Evolutionary conservation across 2,329 filamentous ascomycete genomes (phyloP), one percentile per base, ranked within the genome.

Genomic region (Teratosphaeria nubilosa): DNA sequence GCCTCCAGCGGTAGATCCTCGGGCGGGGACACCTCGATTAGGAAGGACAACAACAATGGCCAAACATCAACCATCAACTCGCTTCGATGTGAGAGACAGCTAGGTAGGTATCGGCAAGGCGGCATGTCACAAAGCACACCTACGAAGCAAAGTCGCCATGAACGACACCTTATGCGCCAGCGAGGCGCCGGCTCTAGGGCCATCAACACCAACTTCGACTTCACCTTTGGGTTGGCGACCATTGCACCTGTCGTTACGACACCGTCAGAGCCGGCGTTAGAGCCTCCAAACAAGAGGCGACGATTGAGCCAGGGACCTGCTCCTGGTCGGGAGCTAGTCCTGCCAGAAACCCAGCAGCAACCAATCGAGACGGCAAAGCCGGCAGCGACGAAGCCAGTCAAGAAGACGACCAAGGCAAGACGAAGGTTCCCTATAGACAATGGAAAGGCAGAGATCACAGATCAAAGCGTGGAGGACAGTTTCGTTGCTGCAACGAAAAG

Each of bases 121-220:
- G 65, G 45, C 50, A 70, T 69, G 67, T 66, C 67, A 62, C 63
- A 63, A 51, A 60, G 58, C 37, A 64, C 63, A 34, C 64, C 66
- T 45, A 55, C 60, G 53, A 68, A 66, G 60, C 60, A 63, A 66
- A 51, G 62, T 51, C 63, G 69, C 59, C 59, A 69, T 61, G 67
- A 70, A 57, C 56, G 67, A 55, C 69, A 70, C 68, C 59, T 70
- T 61, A 64, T 66, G 54, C 65, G 69, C 20, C 69, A 70, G 58
- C 62, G 68, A 60, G 69, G 69, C 56, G 68, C 69, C 55, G 69
- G 68, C 65, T 66, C 64, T 20, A 61, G 68, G 57, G 60, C 58
- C 24, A 58, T 70, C 30, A 59, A 63, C 22, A 65, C 65, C 32
- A 65, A 58, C 24, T 70, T 70, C 56, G 68, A 66, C 48, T 70